A percentile compares a stretch with the other conserved stretches of the same genome.
phyloP scores from a whole-genome alignment of 768 basidiomycete genomes.

The Mycena olivaceomarginata region DNA sequence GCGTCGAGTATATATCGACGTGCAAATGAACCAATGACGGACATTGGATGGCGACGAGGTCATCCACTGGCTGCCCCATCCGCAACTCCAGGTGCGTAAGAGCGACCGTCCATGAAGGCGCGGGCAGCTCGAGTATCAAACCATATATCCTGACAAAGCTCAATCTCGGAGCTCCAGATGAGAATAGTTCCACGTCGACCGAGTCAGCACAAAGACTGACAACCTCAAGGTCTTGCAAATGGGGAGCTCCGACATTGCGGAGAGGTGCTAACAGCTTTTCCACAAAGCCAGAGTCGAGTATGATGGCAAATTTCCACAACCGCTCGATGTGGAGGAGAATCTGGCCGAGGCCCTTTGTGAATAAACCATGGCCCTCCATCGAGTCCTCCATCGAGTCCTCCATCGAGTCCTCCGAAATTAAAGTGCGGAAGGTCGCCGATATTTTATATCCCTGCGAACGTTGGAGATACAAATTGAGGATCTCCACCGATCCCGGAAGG shows the following conservation, averaged over 20 bases:
- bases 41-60: background rate
- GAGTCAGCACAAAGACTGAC: background rate
- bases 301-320: background rate
- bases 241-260: background rate
- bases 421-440: background rate
- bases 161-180: background rate
- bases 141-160: background rate
- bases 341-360: background rate
- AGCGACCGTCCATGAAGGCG: background rate
- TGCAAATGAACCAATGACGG: slow-evolving; percentile 9
- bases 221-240: slow-evolving; percentile 8
- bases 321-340: background rate
- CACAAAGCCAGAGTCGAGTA: too few species aligned
- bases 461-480: background rate
- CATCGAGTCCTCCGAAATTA: too few species aligned
- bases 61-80: background rate
- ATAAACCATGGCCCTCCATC: background rate
- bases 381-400: too few species aligned
- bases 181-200: background rate
- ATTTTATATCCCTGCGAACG: background rate
- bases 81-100: slow-evolving; percentile 9
- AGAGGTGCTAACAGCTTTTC: background rate
- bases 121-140: background rate
- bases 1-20: background rate
- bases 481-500: background rate